Percentiles rank a stretch among this genome's conserved stretches.
Evolutionary conservation across 2,329 filamentous ascomycete species (phyloP).

Genomic region (Talaromyces sp.): DNA sequence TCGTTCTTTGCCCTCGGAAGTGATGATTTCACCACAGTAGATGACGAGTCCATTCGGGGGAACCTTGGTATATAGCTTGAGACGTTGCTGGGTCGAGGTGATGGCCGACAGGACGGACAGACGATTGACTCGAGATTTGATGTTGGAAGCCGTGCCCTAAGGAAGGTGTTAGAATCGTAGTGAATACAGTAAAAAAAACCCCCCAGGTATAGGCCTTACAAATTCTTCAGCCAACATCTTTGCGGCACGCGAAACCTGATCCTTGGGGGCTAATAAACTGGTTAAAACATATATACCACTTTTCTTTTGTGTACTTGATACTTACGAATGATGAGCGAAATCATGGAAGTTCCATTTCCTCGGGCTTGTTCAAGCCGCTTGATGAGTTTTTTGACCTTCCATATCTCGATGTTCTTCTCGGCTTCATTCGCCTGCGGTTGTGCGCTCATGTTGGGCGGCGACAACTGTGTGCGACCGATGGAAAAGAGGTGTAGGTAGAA

Average conservation of each 20-base stretch:
- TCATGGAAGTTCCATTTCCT: constrained; percentile 99
- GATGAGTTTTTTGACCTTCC: constrained; percentile 99
- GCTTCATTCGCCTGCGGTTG: constrained; percentile 70
- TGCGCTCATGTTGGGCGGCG: constrained; percentile 69
- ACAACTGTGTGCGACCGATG: constrained; percentile 9
- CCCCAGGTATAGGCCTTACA: constrained; percentile 48
- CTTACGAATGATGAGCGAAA: constrained; percentile 96
- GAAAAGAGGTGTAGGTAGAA: constrained; percentile 5
- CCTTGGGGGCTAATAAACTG: constrained; percentile 71
- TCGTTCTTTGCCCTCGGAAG: constrained; percentile 93
- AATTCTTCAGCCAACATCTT: constrained; percentile 99
- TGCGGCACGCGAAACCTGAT: constrained; percentile 89
- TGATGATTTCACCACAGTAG: constrained; percentile 99
- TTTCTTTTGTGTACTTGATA: constrained; percentile 13
- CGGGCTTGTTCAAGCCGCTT: constrained; percentile 95
- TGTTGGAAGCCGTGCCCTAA: constrained; percentile 91
- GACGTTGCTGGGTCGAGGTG: constrained; percentile 95
- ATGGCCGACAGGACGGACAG: constrained; percentile 97
- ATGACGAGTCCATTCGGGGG: constrained; percentile 95
- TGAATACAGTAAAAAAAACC: neutral
- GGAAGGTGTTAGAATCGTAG: constrained; percentile 1
- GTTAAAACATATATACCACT: constrained; percentile 17
- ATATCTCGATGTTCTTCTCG: constrained; percentile 89
- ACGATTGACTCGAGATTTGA: constrained; percentile 98
- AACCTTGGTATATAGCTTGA: constrained; percentile 99